Conservation (phyloP, 2,329 filamentous ascomycete genomes). For the Xylaria sp. region DNA sequence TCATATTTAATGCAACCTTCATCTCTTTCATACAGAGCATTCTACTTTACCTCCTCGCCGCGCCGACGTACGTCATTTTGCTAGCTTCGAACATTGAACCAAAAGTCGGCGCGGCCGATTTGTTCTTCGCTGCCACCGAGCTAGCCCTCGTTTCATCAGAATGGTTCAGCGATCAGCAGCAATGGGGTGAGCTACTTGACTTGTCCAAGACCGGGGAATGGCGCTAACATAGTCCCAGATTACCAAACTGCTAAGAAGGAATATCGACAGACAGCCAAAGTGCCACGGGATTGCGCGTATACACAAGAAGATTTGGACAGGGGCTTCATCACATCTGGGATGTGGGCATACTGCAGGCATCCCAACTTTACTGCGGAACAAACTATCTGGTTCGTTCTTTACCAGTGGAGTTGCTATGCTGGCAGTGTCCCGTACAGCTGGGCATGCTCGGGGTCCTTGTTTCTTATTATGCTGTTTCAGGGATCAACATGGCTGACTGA, state of each 20-base stretch:
- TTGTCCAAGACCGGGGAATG: neutral
- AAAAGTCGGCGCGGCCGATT: conserved; percentile 58
- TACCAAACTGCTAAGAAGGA: conserved; percentile 84
- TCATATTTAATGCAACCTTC: conserved; percentile 88
- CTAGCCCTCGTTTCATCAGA: conserved; percentile 71
- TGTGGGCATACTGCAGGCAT: conserved; percentile 90
- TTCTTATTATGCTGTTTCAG: conserved; percentile 85
- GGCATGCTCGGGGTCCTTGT: conserved; percentile 75
- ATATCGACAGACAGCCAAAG: conserved; percentile 78
- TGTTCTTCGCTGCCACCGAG: conserved; percentile 59
- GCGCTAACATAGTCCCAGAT: conserved; percentile 56
- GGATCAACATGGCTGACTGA: conserved; percentile 91
- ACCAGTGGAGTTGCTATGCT: conserved; percentile 86
- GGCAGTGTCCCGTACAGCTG: conserved; percentile 80
- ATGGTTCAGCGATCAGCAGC: conserved; percentile 88
- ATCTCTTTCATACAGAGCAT: conserved; percentile 87
- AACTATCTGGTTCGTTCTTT: conserved; percentile 86
- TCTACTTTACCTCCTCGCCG: conserved; percentile 79
- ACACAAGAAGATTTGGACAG: conserved; percentile 83
- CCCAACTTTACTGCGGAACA: conserved; percentile 97
- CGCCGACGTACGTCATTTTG: conserved; percentile 84
- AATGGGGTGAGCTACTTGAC: conserved; percentile 74
- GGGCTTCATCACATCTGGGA: conserved; percentile 84
- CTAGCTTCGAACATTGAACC: conserved; percentile 74
- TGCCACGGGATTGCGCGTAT: conserved; percentile 71